phyloP scores from a whole-genome alignment of 805 yeast species.

The Isabelozyma gotoi region DNA sequence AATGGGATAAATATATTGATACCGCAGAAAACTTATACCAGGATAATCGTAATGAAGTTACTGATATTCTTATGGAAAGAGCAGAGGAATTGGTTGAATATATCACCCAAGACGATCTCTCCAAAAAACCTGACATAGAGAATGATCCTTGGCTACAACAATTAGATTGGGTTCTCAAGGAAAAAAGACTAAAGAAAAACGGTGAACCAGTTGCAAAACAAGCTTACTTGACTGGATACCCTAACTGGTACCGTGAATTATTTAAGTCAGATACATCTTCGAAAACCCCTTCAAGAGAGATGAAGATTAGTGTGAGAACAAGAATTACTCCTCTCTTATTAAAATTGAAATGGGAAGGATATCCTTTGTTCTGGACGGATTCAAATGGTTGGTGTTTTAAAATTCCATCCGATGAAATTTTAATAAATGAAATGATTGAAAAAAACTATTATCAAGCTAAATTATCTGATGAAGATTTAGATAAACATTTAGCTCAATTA shows the following conservation, averaged over 20 bases:
- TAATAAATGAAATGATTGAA: conserved; percentile 23
- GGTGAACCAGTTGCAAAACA: conserved; percentile 72
- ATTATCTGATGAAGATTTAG: conserved; percentile 28
- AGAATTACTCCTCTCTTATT: conserved; percentile 76
- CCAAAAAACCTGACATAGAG: conserved; percentile 29
- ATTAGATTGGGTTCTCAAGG: conserved; percentile 78
- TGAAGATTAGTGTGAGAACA: conserved; percentile 68
- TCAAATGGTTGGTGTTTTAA: conserved; percentile 86
- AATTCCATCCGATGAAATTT: conserved; percentile 43
- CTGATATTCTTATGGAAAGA: conserved; percentile 53
- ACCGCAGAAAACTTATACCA: conserved; percentile 68
- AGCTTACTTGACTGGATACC: conserved; percentile 80
- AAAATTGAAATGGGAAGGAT: conserved; percentile 79
- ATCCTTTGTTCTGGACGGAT: conserved; percentile 80
- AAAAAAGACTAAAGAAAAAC: conserved; percentile 59
- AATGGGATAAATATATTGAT: conserved; percentile 74
- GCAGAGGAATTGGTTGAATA: conserved; percentile 56
- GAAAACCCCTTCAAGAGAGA: conserved; percentile 32
- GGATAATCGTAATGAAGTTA: conserved; percentile 55
- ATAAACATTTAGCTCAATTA: conserved; percentile 19
- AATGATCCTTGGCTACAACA: conserved; percentile 90
- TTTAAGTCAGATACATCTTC: conserved; percentile 33
- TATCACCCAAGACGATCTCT: conserved; percentile 30
- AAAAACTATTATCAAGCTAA: conserved; percentile 40
- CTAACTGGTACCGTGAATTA: conserved; percentile 84